These are phyloP conservation scores for Suillus variegatus DNA, from an alignment of 768 basidiomycete genomes.

Conservation along the genomic window DNA sequence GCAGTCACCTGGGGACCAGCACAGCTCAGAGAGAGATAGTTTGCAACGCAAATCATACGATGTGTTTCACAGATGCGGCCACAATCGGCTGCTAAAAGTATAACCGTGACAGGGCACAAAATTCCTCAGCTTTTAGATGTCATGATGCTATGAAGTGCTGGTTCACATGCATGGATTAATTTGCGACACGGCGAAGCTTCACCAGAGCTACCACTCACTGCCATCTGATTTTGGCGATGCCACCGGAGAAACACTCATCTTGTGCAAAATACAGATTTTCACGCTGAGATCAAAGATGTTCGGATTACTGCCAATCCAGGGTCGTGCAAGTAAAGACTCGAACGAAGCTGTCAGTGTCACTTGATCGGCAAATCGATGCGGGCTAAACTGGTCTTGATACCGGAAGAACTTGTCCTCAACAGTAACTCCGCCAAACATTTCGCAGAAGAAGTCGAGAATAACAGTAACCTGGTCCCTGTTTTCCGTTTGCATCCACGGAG, in stretches of 20 bases:
- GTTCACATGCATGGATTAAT: not conserved
- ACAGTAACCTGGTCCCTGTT: not conserved
- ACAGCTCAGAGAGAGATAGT: not conserved
- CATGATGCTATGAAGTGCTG: not conserved
- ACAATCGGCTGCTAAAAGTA: slow-evolving; percentile 1
- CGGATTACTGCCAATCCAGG: not conserved
- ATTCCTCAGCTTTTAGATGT: not conserved
- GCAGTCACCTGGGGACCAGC: not conserved
- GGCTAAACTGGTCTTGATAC: not conserved
- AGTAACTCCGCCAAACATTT: not conserved
- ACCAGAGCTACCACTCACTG: slow-evolving; percentile 5
- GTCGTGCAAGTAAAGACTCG: not conserved
- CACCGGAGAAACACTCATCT: not conserved
- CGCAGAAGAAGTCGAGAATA: not conserved
- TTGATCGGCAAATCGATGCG: not conserved
- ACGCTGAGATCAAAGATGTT: not conserved
- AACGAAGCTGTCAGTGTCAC: not conserved
- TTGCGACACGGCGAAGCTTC: not conserved
- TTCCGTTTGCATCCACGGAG: not conserved
- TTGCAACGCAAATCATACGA: slow-evolving; percentile 4
- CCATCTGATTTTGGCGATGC: not conserved
- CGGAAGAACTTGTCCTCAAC: not conserved
- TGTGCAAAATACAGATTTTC: not conserved
- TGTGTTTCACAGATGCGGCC: not conserved
- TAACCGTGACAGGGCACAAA: not conserved